A percentile compares a stretch with the other conserved stretches of the same genome.
phyloP scores from a whole-genome alignment of 768 basidiomycete genomes.

The Mrakia frigida region DNA sequence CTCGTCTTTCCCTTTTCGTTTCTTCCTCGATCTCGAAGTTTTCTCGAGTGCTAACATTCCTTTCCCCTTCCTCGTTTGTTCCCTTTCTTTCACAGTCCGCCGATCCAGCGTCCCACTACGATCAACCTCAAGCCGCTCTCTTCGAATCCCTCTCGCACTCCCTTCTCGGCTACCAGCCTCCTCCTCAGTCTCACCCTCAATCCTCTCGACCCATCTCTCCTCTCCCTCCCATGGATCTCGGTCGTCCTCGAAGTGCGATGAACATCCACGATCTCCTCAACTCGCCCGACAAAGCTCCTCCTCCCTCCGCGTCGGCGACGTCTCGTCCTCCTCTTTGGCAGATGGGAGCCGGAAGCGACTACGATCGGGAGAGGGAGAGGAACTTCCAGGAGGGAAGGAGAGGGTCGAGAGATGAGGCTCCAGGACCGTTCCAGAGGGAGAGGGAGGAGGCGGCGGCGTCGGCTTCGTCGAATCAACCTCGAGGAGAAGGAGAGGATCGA shows the following conservation, averaged over 20 bases:
- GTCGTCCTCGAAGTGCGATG: constrained; percentile 21
- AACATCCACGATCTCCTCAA: constrained; percentile 26
- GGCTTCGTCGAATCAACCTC: not conserved
- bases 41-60: not conserved
- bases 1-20: not conserved
- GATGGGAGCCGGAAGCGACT: not conserved
- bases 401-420: not conserved
- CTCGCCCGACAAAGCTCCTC: constrained; percentile 7
- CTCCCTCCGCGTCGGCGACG: not conserved
- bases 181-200: not conserved
- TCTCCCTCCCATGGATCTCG: not conserved
- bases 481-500: not conserved
- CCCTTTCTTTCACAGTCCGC: not conserved
- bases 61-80: not conserved
- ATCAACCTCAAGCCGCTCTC: not conserved
- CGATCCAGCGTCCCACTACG: not conserved
- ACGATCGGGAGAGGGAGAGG: not conserved
- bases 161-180: constrained; percentile 5
- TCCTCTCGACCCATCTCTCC: not conserved
- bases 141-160: not conserved
- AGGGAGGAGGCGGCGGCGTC: not conserved
- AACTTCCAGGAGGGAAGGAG: not conserved
- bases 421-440: not conserved
- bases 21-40: not conserved
- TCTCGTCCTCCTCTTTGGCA: not conserved